Evolutionary conservation across 768 basidiomycete species (phyloP).

Genomic region (Exidia glandulosa): DNA sequence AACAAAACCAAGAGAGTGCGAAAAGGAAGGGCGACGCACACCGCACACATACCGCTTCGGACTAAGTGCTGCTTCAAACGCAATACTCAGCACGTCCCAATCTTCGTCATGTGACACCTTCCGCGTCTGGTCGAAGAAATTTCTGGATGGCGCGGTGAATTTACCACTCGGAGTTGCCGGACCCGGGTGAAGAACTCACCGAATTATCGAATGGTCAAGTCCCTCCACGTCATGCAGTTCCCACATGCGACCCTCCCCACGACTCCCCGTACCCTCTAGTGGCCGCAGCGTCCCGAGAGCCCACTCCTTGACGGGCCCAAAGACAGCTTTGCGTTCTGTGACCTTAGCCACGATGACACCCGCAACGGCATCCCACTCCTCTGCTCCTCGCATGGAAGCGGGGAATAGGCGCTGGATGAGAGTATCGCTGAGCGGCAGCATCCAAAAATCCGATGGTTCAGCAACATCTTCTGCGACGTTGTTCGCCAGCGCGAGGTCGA

Average conservation of each 20-base stretch:
- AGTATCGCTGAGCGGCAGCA: not conserved
- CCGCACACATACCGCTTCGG: slow-evolving; percentile 42
- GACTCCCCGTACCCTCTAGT: slow-evolving; percentile 39
- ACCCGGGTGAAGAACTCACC: no score
- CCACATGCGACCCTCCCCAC: slow-evolving; percentile 32
- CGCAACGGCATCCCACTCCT: slow-evolving; percentile 39
- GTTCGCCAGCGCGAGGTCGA: slow-evolving; percentile 21
- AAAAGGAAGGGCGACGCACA: no score
- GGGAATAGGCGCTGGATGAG: slow-evolving; percentile 48
- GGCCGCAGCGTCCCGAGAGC: slow-evolving; percentile 38
- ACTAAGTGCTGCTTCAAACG: slow-evolving; percentile 54
- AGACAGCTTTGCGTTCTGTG: slow-evolving; percentile 44
- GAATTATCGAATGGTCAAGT: slow-evolving; percentile 38
- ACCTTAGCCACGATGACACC: slow-evolving; percentile 61
- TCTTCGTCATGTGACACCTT: slow-evolving; percentile 33
- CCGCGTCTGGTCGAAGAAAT: slow-evolving; percentile 49
- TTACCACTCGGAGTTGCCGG: not conserved
- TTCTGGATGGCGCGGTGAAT: slow-evolving; percentile 16
- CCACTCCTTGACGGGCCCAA: slow-evolving; percentile 66
- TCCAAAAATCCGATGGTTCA: slow-evolving; percentile 50
- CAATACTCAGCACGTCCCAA: slow-evolving; percentile 57
- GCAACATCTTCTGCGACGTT: slow-evolving; percentile 35
- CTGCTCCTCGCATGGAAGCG: slow-evolving; percentile 16
- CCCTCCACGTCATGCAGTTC: slow-evolving; percentile 35
- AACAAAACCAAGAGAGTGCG: not conserved